These are phyloP conservation scores for Boletales sp. DNA, from an alignment of 768 basidiomycete species.

Conservation along the genomic window DNA sequence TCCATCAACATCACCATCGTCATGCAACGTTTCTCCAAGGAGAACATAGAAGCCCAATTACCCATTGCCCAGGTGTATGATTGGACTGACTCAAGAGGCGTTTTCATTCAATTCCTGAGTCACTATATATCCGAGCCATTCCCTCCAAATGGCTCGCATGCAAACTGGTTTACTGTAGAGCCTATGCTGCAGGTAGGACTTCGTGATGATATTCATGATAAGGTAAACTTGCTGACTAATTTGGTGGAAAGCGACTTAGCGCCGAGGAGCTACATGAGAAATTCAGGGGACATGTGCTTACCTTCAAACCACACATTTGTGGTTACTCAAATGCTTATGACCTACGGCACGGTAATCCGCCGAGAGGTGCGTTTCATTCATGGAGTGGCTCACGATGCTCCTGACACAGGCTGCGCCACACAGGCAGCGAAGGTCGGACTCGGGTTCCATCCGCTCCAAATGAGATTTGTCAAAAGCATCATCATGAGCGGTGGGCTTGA, in stretches of 20 bases:
- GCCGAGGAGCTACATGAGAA: slow-evolving; percentile 49
- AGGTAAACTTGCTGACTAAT: slow-evolving; percentile 4
- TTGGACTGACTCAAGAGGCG: slow-evolving; percentile 37
- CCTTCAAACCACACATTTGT: slow-evolving; percentile 44
- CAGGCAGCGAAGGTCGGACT: slow-evolving; percentile 53
- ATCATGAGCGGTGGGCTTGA: slow-evolving; percentile 29
- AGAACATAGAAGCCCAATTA: slow-evolving; percentile 49
- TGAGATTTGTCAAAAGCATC: slow-evolving; percentile 64
- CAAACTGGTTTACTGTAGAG: slow-evolving; percentile 12
- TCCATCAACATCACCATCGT: slow-evolving; percentile 7
- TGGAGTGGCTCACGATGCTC: slow-evolving; percentile 1
- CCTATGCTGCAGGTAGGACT: too few species aligned
- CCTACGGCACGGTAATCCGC: background rate
- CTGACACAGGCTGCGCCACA: slow-evolving; percentile 1
- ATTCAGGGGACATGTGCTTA: slow-evolving; percentile 79
- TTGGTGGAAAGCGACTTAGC: background rate
- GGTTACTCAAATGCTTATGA: too few species aligned
- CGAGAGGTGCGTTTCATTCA: slow-evolving; percentile 52
- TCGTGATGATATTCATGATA: slow-evolving; percentile 40
- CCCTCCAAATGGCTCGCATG: slow-evolving; percentile 33
- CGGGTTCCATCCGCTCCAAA: slow-evolving; percentile 59
- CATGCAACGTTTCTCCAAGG: slow-evolving; percentile 36
- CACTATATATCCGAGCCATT: slow-evolving; percentile 54
- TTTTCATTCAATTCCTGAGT: slow-evolving; percentile 63
- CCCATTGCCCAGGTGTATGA: background rate